Base-by-base conservation (phyloP, 2,329 filamentous ascomycete species). In the Fusarium musae region DNA sequence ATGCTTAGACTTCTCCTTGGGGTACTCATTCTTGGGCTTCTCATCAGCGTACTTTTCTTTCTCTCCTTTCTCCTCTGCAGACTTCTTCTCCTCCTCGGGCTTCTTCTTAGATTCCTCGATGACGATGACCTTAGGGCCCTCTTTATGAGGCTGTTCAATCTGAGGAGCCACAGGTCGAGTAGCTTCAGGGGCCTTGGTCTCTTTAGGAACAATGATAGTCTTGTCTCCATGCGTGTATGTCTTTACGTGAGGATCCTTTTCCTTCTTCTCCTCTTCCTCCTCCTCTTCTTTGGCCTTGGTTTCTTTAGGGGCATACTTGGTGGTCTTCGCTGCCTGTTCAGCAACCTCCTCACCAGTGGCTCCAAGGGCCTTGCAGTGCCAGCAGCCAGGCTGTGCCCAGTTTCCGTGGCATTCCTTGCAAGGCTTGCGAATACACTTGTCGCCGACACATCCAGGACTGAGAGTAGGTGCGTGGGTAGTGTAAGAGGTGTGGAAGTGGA, bases 331-430 rank as follows among this genome's bases (percentile, higher is more conserved):
- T 37, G 7, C 65, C 34, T 63, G 34, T 30, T 62, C 65, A 62
- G 56, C 37, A 36, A 54, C 12, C 42, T 63, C 52, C 32, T 66
- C 60, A 19, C 68, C 69, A 30, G 70, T 32, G 59, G 67, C 76
- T 36, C 73, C 66, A 53, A 65, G 58, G 28, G 64, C 70, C 66
- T 79, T 80, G 76, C 78, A 79, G 66, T 79, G 77, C 77, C 75
- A 78, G 68, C 78, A 80, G 56, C 78, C 77, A 56, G 78, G 78
- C 63, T 78, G 74, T 23, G 78, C 78, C 76, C 76, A 79, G 50
- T 77, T 54, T 12, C 68, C 69, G 36, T 74, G 67, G 60, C 77
- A 79, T 70, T 80, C 69, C 43, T 65, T 59, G 73, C 77, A 80
- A 39, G 72, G 65, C 72, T 79, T 78, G 49, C 70, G 73, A 39